Evolutionary conservation across 1,284 basidiomycete genomes (phyloP), one percentile per base, ranked within the genome.

Genomic region (Austroboletus rostrupii): DNA sequence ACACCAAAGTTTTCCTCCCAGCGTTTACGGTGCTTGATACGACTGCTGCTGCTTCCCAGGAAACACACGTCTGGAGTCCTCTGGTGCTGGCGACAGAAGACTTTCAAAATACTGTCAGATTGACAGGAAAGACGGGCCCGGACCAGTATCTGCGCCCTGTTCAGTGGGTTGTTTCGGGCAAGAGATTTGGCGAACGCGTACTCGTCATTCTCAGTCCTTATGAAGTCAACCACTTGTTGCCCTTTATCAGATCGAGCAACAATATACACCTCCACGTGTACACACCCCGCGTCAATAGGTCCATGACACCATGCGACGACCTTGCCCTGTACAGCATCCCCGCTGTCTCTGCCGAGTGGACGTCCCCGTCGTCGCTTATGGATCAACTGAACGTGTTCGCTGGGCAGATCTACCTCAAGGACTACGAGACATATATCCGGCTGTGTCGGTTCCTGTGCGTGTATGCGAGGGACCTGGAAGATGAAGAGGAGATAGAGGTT

Each of bases 191-290:
- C 1, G 40, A 39, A 4, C 41, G 45, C 0, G 50, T 60, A 2
- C 54, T 75, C 0, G 66, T 81, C 26, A 53, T 72, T 16, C 45
- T 78, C 44, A 80, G 79, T 52, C 75, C 78, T 1, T 69, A 59
- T 46, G 78, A 80, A 50, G 74, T 58, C 37, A 68, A 79, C 42
- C 47, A 52, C 37, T 61, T 80, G 23, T 59, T 80, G 3, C 68
- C 69, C 16, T 33, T 13, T 16, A 12, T 33, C 32, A 12, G 32
- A 33, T 33, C 32, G 12, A 33, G 32, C 32, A 33, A 33, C 13
- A 33, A 8, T 6, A 16, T 16, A 5, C 32, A 33, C 16, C 32
- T 26, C 23, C 23, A 26, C 9, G 23, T 26, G 23, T 26, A 26
- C 23, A 26, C 23, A 26, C 23, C 23, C 6, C 23, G 23, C 23